A percentile compares a stretch with the other conserved stretches of the same genome.
phyloP scores from a whole-genome alignment of 768 basidiomycete genomes.

The Tricholoma furcatifolium region DNA sequence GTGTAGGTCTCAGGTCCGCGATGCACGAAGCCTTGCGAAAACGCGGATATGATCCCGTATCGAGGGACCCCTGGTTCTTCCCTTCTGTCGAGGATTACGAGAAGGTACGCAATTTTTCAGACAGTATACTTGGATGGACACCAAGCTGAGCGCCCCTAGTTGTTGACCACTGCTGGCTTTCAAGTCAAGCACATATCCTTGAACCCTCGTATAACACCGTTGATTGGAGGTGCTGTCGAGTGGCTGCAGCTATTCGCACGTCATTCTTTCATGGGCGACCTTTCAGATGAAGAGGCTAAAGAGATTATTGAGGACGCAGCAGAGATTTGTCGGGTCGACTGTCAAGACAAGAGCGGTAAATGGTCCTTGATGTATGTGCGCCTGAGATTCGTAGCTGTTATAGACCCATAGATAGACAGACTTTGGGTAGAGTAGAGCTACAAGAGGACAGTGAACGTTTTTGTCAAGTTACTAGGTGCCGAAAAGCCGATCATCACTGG shows the following conservation, averaged over 20 bases:
- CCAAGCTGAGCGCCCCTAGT: slow-evolving; percentile 29
- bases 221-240: slow-evolving; percentile 50
- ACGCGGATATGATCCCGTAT: slow-evolving; percentile 55
- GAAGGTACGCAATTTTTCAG: slow-evolving; percentile 31
- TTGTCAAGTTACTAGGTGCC: too few species aligned
- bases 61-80: slow-evolving; percentile 83
- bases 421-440: too few species aligned
- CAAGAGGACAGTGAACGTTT: too few species aligned
- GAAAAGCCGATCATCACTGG: neutral
- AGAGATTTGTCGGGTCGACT: slow-evolving; percentile 54
- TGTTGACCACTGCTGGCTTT: slow-evolving; percentile 58
- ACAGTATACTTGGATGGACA: too few species aligned
- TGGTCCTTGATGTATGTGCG: slow-evolving; percentile 78
- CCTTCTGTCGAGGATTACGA: slow-evolving; percentile 70
- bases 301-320: slow-evolving; percentile 64
- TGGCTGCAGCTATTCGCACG: slow-evolving; percentile 73
- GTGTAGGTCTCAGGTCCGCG: slow-evolving; percentile 55
- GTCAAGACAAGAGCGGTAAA: slow-evolving; percentile 52
- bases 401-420: slow-evolving; percentile 23
- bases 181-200: slow-evolving; percentile 51
- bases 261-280: slow-evolving; percentile 52
- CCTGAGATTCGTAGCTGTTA: slow-evolving; percentile 58
- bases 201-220: slow-evolving; percentile 53
- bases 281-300: slow-evolving; percentile 53
- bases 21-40: slow-evolving; percentile 51